A percentile compares a stretch with the other conserved stretches of the same genome.
These are phyloP conservation scores for Pleurotus citrinopileatus DNA, from an alignment of 768 basidiomycete genomes.

Conservation along the genomic window DNA sequence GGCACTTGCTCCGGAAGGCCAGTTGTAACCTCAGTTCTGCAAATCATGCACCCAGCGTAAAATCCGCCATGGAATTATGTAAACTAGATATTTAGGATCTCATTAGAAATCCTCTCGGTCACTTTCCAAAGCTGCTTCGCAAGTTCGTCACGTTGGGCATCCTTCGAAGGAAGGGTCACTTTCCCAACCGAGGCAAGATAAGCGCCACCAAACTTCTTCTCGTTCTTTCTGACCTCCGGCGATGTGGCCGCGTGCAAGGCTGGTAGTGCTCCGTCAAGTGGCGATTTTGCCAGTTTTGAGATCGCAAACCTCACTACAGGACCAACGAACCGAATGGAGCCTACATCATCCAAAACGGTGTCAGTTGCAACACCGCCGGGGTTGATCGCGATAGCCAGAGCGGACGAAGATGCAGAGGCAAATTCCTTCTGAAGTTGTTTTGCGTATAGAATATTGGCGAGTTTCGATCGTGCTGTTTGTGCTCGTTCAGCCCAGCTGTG, in stretches of 20 bases:
- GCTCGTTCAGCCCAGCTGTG: not conserved
- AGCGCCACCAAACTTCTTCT: not conserved
- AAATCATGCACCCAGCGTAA: too few relatives aligned
- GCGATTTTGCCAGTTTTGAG: conserved; percentile 5
- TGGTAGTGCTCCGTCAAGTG: conserved; percentile 3
- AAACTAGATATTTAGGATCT: not conserved
- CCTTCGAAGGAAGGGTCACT: not conserved
- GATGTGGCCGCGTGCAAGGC: conserved; percentile 9
- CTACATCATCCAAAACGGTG: not conserved
- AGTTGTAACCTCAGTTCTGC: too few relatives aligned
- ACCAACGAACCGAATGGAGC: not conserved
- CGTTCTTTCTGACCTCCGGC: not conserved
- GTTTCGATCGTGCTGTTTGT: conserved; percentile 34
- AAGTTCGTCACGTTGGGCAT: not conserved
- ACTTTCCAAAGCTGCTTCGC: conserved; percentile 9
- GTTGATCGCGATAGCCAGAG: conserved; percentile 1
- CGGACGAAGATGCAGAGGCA: conserved; percentile 19
- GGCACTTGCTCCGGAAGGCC: too few relatives aligned
- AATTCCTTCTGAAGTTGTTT: conserved; percentile 39
- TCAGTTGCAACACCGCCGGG: conserved; percentile 7
- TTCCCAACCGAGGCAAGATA: not conserved
- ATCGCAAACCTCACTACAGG: not conserved
- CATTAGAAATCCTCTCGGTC: conserved; percentile 1
- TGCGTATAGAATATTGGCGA: conserved; percentile 36
- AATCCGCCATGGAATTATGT: too few relatives aligned